These are phyloP conservation scores for Pulveroboletus sp. DNA, from an alignment of 768 basidiomycete species.

Conservation along the genomic window DNA sequence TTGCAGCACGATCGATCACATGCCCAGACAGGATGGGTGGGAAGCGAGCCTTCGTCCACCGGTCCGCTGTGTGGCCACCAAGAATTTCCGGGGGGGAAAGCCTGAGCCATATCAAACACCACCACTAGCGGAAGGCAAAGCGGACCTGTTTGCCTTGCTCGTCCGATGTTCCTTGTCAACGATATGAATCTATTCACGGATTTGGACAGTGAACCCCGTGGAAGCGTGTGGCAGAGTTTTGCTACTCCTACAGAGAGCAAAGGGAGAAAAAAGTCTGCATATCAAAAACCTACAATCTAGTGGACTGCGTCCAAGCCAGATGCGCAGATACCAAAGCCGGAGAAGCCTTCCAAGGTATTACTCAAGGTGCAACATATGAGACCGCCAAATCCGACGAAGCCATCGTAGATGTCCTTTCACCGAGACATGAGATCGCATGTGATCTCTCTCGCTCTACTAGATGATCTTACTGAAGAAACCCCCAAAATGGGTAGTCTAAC, in stretches of 20 bases:
- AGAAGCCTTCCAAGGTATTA: not conserved
- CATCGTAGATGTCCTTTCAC: not conserved
- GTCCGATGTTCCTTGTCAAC: too few relatives aligned
- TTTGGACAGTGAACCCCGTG: not conserved
- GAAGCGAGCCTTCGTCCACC: not conserved
- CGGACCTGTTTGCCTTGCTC: too few relatives aligned
- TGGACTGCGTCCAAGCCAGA: not conserved
- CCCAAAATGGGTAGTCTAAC: too few relatives aligned
- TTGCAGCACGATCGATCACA: not conserved
- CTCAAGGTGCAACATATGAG: not conserved
- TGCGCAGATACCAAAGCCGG: not conserved
- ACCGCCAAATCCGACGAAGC: too few relatives aligned
- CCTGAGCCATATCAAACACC: too few relatives aligned
- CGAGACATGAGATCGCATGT: too few relatives aligned
- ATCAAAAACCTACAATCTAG: not conserved
- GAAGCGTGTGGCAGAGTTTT: not conserved
- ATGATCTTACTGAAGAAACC: too few relatives aligned
- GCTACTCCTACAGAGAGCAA: not conserved
- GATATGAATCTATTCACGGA: not conserved
- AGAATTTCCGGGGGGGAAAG: not conserved
- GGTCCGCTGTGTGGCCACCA: not conserved
- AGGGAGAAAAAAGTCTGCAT: not conserved
- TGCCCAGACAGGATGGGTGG: not conserved
- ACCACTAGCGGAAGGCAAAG: too few relatives aligned
- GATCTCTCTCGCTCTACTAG: too few relatives aligned